Evolutionary conservation across 1,139 yeast genomes (phyloP).

Genomic region (Zygoascus meyerae): DNA sequence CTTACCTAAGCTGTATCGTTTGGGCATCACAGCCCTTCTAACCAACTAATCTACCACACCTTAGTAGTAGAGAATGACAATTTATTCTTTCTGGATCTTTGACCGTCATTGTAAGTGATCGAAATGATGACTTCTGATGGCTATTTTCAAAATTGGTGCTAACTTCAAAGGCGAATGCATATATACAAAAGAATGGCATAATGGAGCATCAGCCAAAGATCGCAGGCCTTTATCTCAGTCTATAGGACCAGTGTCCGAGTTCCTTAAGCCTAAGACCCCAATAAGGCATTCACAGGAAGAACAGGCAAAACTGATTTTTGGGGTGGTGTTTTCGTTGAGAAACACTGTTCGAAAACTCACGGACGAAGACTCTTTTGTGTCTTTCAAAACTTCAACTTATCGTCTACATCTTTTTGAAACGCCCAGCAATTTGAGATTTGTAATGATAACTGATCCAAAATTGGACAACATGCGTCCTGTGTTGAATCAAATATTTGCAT

Average conservation of each 20-base stretch:
- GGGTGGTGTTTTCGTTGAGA: slow-evolving; percentile 76
- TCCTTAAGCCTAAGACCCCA: slow-evolving; percentile 12
- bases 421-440: slow-evolving; percentile 70
- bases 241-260: slow-evolving; percentile 6
- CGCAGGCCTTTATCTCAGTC: slow-evolving; percentile 2
- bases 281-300: slow-evolving; percentile 37
- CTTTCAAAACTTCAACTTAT: slow-evolving; percentile 67
- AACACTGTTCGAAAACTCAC: slow-evolving; percentile 65
- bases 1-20: too few species aligned
- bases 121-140: background rate
- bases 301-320: slow-evolving; percentile 74
- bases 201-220: slow-evolving; percentile 2
- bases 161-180: slow-evolving; percentile 28
- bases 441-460: slow-evolving; percentile 62
- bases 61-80: slow-evolving; percentile 38
- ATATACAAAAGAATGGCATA: slow-evolving; percentile 32
- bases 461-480: slow-evolving; percentile 56
- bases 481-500: slow-evolving; percentile 61
- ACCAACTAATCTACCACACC: too few species aligned
- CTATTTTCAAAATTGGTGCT: background rate
- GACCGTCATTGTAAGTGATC: slow-evolving; percentile 67
- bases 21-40: too few species aligned
- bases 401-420: slow-evolving; percentile 78
- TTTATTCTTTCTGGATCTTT: slow-evolving; percentile 80
- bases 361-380: slow-evolving; percentile 49